Percentiles rank a stretch among this genome's conserved stretches.
phyloP scores from a whole-genome alignment of 257 asterid species.

The Solanum rostratum region DNA sequence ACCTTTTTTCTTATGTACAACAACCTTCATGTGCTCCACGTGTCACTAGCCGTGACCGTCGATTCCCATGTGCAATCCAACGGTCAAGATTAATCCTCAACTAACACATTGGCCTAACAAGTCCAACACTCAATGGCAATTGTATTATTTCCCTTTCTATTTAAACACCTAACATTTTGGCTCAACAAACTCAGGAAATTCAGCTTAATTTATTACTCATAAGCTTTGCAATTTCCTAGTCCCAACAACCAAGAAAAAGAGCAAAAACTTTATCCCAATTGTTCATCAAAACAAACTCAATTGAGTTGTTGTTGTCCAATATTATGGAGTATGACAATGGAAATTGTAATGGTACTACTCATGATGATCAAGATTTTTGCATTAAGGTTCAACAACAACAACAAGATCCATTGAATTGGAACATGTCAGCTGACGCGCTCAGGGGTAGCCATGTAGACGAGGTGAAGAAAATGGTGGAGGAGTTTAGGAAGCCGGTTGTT shows the following conservation, averaged over 20 bases:
- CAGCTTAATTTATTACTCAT: constrained; percentile 5
- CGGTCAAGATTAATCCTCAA: constrained; percentile 18
- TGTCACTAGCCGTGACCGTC: constrained; percentile 2
- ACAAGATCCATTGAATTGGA: constrained; percentile 27
- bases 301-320: not conserved
- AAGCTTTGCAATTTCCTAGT: constrained; percentile 23
- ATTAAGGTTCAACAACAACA: not conserved
- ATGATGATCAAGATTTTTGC: not conserved
- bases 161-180: constrained; percentile 13
- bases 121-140: constrained; percentile 11
- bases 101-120: constrained; percentile 23
- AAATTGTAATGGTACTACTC: not conserved
- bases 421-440: constrained; percentile 23
- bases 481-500: constrained; percentile 20
- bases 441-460: constrained; percentile 28
- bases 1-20: not conserved
- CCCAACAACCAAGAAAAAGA: not conserved
- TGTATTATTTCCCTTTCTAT: constrained; percentile 7
- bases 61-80: constrained; percentile 2
- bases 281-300: not conserved
- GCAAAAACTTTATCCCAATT: not conserved
- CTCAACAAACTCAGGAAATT: constrained; percentile 29
- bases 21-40: not conserved
- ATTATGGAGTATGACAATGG: constrained; percentile 4
- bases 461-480: constrained; percentile 26